Base-by-base conservation (phyloP, 2,329 filamentous ascomycete species). In the Claviceps arundinis region DNA sequence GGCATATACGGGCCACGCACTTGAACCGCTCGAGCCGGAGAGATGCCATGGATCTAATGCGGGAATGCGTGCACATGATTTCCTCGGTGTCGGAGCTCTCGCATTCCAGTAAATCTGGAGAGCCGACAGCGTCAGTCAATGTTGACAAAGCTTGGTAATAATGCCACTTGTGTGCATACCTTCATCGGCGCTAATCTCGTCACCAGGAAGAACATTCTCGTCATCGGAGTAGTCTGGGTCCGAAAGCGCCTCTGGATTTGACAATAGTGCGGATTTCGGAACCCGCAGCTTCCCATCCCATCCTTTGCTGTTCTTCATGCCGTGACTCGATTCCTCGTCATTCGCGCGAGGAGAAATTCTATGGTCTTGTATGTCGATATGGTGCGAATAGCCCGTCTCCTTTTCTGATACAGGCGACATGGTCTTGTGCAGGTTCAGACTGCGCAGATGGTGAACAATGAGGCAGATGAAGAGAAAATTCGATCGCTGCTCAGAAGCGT, bases 41-140 rank as follows among this genome's bases (percentile, higher is more conserved):
- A 16, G 83, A 81, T 6, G 83, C 71, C 59, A 97, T 85, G 37
- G 87, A 90, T 22, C 77, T 71, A 62, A 98, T 78, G 57, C 90
- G 87, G 52, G 85, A 85, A 67, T 97, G 91, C n/a, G 89, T 84
- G 55, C 90, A 82, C 64, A 93, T 87, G 62, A 98, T 91, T 62
- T 95, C 88, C 70, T 90, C 73, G 1, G 74, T 77, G 38, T 82
- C 75, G 40, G 70, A 66, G 55, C 78, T 76, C 65, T 84, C 80
- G 58, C 74, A 75, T 55, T 82, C 76, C 41, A 83, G 73, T 1
- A 83, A 68, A 61, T 83, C 80, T 82, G 60, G 19, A 56, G 48
- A 52, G 50, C n/a, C 52, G 54, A 26, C 50, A 40, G 24, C 55
- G 42, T 64, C 46, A 56, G 58, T 50, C 56, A 48, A 51, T 19